Base-by-base conservation (phyloP, 306 rosid genomes). In the Dicorynia guianensis region DNA sequence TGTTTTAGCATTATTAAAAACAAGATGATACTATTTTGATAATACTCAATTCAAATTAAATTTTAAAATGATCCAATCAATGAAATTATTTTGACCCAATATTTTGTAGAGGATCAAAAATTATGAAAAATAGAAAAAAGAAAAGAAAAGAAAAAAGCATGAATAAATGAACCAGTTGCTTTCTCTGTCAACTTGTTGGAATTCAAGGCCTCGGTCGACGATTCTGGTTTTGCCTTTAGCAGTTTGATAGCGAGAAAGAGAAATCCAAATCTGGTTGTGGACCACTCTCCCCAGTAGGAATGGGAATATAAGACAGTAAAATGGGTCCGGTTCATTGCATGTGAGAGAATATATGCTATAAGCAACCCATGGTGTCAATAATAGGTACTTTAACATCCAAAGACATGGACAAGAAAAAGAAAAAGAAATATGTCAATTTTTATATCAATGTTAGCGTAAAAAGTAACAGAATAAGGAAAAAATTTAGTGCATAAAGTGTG, bases 101-200 rank as follows among this genome's bases (percentile, higher is more conserved):
- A n/a, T n/a, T n/a, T n/a, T n/a, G n/a, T n/a, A n/a, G n/a, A n/a
- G n/a, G n/a, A n/a, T n/a, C n/a, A n/a, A n/a, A n/a, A n/a, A n/a
- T n/a, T n/a, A n/a, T n/a, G n/a, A n/a, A n/a, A n/a, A n/a, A n/a
- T n/a, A n/a, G n/a, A 34, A n/a, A n/a, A n/a, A 34, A 33, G n/a
- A n/a, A n/a, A n/a, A n/a, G n/a, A 14, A 59, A 59, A 13, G 34
- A 14, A 63, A n/a, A 40, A 39, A 5, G 36, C 1, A 1, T 6
- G 10, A 3, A 33, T 13, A 3, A 7, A 46, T 4, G 67, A 10
- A 84, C 88, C 88, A 84, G 34, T 77, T 85, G 44, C 65, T 72
- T 82, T 85, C 89, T 63, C 86, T 72, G 72, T 85, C 89, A 7
- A 85, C 82, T 82, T 85, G 89, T 0, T 82, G 80, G 47, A 85